phyloP scores from a whole-genome alignment of 768 basidiomycete species.

The Serendipita sp. region DNA sequence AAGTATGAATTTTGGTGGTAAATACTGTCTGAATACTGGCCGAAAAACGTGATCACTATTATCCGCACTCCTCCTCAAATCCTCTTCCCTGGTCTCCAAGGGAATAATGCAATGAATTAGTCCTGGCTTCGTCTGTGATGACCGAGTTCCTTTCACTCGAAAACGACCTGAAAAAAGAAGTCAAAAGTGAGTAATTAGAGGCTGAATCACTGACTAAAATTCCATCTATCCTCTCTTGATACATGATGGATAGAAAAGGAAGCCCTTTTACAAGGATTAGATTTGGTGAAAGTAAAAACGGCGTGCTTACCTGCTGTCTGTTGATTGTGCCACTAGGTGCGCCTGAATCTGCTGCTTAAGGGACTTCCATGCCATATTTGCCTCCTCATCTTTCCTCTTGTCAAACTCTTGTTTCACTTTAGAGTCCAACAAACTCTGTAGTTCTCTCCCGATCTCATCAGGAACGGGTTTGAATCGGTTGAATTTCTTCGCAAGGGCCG shows the following conservation, averaged over 20 bases:
- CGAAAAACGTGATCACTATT: background rate
- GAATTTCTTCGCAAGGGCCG: background rate
- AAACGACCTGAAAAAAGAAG: background rate
- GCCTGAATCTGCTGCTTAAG: background rate
- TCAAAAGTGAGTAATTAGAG: too few species aligned
- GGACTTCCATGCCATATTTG: background rate
- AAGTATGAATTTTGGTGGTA: background rate
- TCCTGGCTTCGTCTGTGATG: background rate
- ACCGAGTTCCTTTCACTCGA: background rate
- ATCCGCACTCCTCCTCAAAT: slow-evolving; percentile 12
- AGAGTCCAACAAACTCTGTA: background rate
- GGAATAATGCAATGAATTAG: slow-evolving; percentile 21
- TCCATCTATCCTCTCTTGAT: background rate
- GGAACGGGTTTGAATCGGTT: background rate
- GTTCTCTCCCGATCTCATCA: background rate
- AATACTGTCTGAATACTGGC: background rate
- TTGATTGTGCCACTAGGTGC: background rate
- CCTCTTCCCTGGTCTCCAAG: slow-evolving; percentile 22
- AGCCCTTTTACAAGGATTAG: background rate
- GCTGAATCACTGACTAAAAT: too few species aligned
- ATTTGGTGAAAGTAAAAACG: background rate
- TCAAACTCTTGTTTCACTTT: background rate
- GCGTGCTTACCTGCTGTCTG: background rate
- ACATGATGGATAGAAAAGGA: background rate
- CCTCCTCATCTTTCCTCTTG: background rate